These are phyloP conservation scores for Blastobotrys apis DNA, from an alignment of 1,139 yeast species.

Conservation along the genomic window DNA sequence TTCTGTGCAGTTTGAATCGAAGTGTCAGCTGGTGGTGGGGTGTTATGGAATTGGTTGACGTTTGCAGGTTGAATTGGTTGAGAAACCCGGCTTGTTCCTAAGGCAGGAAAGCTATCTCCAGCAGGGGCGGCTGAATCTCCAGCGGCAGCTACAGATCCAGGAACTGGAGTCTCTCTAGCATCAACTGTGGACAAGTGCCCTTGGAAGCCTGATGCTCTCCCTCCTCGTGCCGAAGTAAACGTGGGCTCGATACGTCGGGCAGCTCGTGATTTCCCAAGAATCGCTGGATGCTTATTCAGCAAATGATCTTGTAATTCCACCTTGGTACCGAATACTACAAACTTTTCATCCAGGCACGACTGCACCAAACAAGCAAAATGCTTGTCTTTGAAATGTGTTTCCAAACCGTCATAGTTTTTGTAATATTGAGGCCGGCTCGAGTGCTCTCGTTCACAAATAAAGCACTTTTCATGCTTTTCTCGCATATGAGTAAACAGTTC, in stretches of 20 bases:
- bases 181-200: constrained; percentile 60
- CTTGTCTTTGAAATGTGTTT: constrained; percentile 63
- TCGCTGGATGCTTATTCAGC: constrained; percentile 73
- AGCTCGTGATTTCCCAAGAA: constrained; percentile 33
- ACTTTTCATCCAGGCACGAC: constrained; percentile 80
- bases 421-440: constrained; percentile 63
- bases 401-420: constrained; percentile 67
- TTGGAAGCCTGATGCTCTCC: constrained; percentile 43
- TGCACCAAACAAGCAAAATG: constrained; percentile 82
- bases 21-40: constrained; percentile 37
- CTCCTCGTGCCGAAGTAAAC: constrained; percentile 14
- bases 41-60: constrained; percentile 24
- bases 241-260: constrained; percentile 31
- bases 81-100: constrained; percentile 19
- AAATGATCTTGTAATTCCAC: constrained; percentile 85
- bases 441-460: constrained; percentile 70
- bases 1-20: constrained; percentile 51
- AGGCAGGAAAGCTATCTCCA: constrained; percentile 28
- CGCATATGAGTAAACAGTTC: constrained; percentile 80
- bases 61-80: constrained; percentile 17
- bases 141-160: constrained; percentile 20
- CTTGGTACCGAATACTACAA: constrained; percentile 86
- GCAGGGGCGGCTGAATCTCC: constrained; percentile 19
- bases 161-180: constrained; percentile 23
- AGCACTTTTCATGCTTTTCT: constrained; percentile 83